Percentiles rank a stretch among this genome's conserved stretches.
These are phyloP conservation scores for Rhynchospora tenuis DNA, from an alignment of 176 grass and related monocot genomes.

Conservation along the genomic window DNA sequence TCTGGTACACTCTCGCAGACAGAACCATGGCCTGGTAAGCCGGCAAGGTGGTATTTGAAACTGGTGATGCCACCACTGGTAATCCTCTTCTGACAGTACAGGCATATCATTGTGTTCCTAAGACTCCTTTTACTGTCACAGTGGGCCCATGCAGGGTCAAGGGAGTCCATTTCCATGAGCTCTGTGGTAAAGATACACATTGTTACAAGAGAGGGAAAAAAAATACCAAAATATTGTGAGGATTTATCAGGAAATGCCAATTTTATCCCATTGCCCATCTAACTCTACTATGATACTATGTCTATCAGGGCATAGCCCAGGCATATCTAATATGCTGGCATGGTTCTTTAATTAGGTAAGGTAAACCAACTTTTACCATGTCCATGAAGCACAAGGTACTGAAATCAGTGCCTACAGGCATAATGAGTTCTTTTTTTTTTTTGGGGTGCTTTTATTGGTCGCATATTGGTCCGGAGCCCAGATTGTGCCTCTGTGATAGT, in stretches of 20 bases:
- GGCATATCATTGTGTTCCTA: constrained; percentile 35
- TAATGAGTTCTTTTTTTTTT: neutral
- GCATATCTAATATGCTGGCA: neutral
- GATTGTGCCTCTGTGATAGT: neutral
- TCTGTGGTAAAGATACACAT: neutral
- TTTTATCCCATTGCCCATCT: neutral
- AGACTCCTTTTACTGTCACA: constrained; percentile 26
- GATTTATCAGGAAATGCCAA: neutral
- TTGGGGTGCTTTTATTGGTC: neutral
- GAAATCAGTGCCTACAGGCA: neutral
- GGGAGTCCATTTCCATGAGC: neutral
- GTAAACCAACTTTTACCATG: neutral
- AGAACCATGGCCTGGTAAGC: constrained; percentile 42
- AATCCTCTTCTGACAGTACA: constrained; percentile 45
- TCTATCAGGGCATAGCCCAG: neutral
- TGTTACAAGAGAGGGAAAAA: neutral
- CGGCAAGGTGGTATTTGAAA: constrained; percentile 53
- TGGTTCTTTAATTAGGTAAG: neutral
- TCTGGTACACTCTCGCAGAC: constrained; percentile 41
- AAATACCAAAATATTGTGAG: neutral
- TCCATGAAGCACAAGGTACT: neutral
- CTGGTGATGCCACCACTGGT: constrained; percentile 30
- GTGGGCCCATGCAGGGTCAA: constrained; percentile 50
- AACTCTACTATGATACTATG: neutral
- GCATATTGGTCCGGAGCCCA: neutral